phyloP scores from a whole-genome alignment of 2,329 filamentous ascomycete species.

The Myriangium duriaei region DNA sequence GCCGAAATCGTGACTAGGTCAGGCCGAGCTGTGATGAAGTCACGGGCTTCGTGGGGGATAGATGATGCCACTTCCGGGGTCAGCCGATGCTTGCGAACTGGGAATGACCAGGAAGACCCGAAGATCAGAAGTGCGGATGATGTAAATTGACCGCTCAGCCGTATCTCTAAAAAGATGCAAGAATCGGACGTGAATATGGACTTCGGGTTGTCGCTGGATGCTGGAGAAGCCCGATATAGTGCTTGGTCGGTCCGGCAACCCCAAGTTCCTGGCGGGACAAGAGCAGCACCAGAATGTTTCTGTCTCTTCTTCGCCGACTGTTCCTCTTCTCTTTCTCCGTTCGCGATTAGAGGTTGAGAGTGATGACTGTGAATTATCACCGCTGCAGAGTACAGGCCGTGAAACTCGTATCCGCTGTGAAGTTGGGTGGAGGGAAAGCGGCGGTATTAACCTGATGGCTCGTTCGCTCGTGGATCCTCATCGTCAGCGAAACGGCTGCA shows the following conservation, averaged over 20 bases:
- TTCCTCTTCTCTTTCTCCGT: neutral
- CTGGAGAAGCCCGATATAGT: too few species aligned
- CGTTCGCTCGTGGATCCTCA: neutral
- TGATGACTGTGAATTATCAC: neutral
- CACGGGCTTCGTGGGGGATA: neutral
- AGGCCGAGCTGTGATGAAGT: neutral
- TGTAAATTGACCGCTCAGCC: too few species aligned
- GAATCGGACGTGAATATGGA: too few species aligned
- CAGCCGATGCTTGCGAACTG: neutral
- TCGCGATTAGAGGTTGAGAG: neutral
- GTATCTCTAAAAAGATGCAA: too few species aligned
- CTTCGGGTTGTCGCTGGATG: too few species aligned
- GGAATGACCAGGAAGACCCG: too few species aligned
- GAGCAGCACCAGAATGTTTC: neutral
- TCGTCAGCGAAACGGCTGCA: constrained; percentile 7
- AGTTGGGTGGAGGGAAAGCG: constrained; percentile 1
- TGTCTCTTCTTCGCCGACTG: neutral
- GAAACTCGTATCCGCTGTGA: constrained; percentile 1
- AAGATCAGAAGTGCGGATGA: too few species aligned
- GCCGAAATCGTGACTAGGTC: neutral
- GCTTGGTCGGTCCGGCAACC: neutral
- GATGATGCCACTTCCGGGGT: neutral
- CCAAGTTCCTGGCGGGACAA: neutral
- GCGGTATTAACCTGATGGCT: constrained; percentile 7
- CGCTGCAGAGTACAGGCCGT: neutral